phyloP scores from a whole-genome alignment of 2,329 filamentous ascomycete genomes.

The Kalaharituber pfeilii region DNA sequence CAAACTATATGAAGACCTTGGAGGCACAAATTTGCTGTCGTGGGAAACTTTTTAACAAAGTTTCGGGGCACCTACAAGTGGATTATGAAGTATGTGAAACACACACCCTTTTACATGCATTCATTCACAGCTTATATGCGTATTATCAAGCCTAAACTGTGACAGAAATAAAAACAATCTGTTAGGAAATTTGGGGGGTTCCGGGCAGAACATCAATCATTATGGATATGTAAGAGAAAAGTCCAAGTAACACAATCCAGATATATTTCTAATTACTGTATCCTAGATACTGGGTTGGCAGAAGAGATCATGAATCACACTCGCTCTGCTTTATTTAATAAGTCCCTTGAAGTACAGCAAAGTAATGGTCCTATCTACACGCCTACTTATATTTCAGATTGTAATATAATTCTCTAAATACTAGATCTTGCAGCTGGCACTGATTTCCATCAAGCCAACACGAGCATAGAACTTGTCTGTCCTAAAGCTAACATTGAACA shows the following conservation, averaged over 20 bases:
- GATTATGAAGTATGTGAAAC: slow-evolving; percentile 49
- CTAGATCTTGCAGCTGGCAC: slow-evolving; percentile 57
- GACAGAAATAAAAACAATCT: slow-evolving; percentile 79
- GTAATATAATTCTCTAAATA: not conserved
- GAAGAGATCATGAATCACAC: slow-evolving; percentile 94
- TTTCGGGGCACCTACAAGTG: slow-evolving; percentile 65
- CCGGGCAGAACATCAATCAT: slow-evolving; percentile 78
- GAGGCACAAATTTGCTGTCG: slow-evolving; percentile 92
- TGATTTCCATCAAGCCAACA: slow-evolving; percentile 77
- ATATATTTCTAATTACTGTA: not conserved
- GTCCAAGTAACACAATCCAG: not conserved
- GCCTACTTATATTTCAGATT: no score
- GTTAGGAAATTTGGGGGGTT: slow-evolving; percentile 85
- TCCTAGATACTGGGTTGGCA: slow-evolving; percentile 56
- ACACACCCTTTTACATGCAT: not conserved
- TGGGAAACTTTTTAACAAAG: slow-evolving; percentile 71
- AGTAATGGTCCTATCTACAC: slow-evolving; percentile 33
- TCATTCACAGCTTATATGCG: no score
- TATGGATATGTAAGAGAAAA: slow-evolving; percentile 60
- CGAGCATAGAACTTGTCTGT: slow-evolving; percentile 80
- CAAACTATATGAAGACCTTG: slow-evolving; percentile 68
- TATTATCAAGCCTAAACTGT: slow-evolving; percentile 76
- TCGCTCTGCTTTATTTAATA: slow-evolving; percentile 71
- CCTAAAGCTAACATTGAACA: slow-evolving; percentile 66
- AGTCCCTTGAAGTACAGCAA: slow-evolving; percentile 81